These are phyloP conservation scores for Trypanosoma mega DNA, from an alignment of 208 protist species.

Conservation along the genomic window DNA sequence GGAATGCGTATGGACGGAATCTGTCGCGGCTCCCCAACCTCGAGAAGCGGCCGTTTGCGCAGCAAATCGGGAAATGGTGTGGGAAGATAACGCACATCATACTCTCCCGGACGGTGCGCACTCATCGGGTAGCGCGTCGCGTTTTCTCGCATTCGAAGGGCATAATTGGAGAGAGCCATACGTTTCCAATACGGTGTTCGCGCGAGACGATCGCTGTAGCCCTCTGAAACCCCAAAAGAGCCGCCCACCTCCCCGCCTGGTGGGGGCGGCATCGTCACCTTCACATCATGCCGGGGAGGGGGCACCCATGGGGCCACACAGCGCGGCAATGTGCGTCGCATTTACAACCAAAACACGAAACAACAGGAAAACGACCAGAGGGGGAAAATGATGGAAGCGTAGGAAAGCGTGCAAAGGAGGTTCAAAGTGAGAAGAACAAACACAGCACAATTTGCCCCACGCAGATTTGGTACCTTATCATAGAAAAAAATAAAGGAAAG, in stretches of 20 bases:
- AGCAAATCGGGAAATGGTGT: slow-evolving; percentile 75
- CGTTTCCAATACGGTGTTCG: slow-evolving; percentile 87
- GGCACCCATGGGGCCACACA: slow-evolving; percentile 82
- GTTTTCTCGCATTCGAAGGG: slow-evolving; percentile 79
- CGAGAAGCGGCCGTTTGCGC: slow-evolving; percentile 70
- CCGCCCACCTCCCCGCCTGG: slow-evolving; percentile 86
- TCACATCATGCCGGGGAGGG: slow-evolving; percentile 72
- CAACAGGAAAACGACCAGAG: too few species aligned
- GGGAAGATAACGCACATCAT: slow-evolving; percentile 83
- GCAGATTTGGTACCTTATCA: background rate
- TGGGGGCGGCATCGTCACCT: slow-evolving; percentile 84
- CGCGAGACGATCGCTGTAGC: slow-evolving; percentile 86
- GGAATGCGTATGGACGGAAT: slow-evolving; percentile 77
- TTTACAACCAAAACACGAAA: background rate
- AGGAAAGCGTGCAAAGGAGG: too few species aligned
- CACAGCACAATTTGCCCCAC: too few species aligned
- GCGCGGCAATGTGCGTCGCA: slow-evolving; percentile 19
- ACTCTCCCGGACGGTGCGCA: slow-evolving; percentile 64
- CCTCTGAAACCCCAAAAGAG: slow-evolving; percentile 70
- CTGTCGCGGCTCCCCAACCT: slow-evolving; percentile 78
- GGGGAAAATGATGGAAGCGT: too few species aligned
- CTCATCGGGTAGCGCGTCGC: slow-evolving; percentile 87
- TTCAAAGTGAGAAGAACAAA: too few species aligned
- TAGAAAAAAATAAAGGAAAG: background rate
- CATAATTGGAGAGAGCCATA: slow-evolving; percentile 83